phyloP scores from a whole-genome alignment of 2,329 filamentous ascomycete species.

The Knufia petricola region DNA sequence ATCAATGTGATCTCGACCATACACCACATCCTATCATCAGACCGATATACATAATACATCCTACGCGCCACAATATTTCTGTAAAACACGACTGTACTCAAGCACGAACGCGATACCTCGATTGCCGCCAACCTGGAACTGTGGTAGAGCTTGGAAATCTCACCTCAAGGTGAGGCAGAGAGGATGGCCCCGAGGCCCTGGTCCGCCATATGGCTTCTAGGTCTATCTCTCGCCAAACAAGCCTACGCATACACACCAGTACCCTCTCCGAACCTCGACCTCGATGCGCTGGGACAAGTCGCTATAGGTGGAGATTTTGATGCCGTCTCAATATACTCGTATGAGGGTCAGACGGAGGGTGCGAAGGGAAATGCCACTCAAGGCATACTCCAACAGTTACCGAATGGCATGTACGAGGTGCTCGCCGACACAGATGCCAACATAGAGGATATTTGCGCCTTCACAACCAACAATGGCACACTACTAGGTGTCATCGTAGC shows the following conservation, averaged over 20 bases:
- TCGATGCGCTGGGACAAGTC: slow-evolving; percentile 68
- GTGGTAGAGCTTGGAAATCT: neutral
- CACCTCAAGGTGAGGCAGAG: slow-evolving; percentile 3
- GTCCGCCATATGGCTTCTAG: slow-evolving; percentile 5
- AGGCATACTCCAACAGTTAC: slow-evolving; percentile 69
- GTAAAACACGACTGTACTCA: neutral
- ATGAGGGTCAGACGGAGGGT: slow-evolving; percentile 64
- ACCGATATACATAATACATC: neutral
- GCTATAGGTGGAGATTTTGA: slow-evolving; percentile 83
- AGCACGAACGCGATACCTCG: neutral
- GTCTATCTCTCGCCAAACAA: slow-evolving; percentile 2
- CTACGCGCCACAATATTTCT: neutral
- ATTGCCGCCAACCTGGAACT: slow-evolving; percentile 1
- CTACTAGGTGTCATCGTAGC: slow-evolving; percentile 71
- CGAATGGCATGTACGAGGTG: slow-evolving; percentile 71
- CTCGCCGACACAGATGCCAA: slow-evolving; percentile 70
- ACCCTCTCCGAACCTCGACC: slow-evolving; percentile 64
- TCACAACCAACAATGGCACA: slow-evolving; percentile 56
- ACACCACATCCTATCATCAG: too few species aligned
- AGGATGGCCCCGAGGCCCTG: slow-evolving; percentile 4
- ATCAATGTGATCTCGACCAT: too few species aligned
- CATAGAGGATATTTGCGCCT: slow-evolving; percentile 81
- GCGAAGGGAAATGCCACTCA: slow-evolving; percentile 66
- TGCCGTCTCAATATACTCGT: slow-evolving; percentile 83
- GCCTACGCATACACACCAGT: slow-evolving; percentile 31